These are phyloP conservation scores for Rossbeevera mucosa DNA, from an alignment of 768 basidiomycete genomes.

Conservation along the genomic window DNA sequence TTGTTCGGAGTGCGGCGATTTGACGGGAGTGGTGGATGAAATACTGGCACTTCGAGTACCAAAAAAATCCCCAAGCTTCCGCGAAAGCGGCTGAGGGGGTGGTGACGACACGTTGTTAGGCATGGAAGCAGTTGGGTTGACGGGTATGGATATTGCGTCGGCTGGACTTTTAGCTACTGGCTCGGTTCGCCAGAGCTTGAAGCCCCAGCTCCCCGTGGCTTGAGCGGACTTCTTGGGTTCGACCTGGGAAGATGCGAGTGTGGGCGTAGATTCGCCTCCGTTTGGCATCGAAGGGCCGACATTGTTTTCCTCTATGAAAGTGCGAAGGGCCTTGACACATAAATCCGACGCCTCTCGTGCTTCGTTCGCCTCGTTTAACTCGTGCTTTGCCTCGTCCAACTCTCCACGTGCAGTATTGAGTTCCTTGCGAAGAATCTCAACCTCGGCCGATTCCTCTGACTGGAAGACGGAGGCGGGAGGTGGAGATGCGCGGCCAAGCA, in stretches of 20 bases:
- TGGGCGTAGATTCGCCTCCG: slow-evolving; percentile 12
- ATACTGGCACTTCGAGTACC: slow-evolving; percentile 47
- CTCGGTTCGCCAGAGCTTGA: slow-evolving; percentile 62
- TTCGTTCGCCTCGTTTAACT: slow-evolving; percentile 74
- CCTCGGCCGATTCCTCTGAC: slow-evolving; percentile 36
- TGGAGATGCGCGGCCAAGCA: slow-evolving; percentile 46
- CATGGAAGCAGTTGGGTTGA: slow-evolving; percentile 16
- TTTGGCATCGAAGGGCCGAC: slow-evolving; percentile 39
- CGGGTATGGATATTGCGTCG: slow-evolving; percentile 28
- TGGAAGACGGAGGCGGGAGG: slow-evolving; percentile 38
- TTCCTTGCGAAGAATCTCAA: slow-evolving; percentile 60
- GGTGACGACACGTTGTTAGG: slow-evolving; percentile 21
- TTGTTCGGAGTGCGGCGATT: slow-evolving; percentile 22
- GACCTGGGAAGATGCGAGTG: slow-evolving; percentile 20
- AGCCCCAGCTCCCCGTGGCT: slow-evolving; percentile 52
- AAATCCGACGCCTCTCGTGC: slow-evolving; percentile 83
- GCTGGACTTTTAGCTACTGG: slow-evolving; percentile 26
- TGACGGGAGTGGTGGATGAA: slow-evolving; percentile 39
- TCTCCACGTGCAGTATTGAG: slow-evolving; percentile 51
- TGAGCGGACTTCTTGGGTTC: slow-evolving; percentile 32
- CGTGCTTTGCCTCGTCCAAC: slow-evolving; percentile 59
- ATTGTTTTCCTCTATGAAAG: slow-evolving; percentile 74
- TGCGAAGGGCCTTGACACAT: slow-evolving; percentile 76
- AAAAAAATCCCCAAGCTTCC: slow-evolving; percentile 72
- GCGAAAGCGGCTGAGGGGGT: slow-evolving; percentile 46